phyloP scores from a whole-genome alignment of 148 eudicot genomes.

The Cornus kousa region DNA sequence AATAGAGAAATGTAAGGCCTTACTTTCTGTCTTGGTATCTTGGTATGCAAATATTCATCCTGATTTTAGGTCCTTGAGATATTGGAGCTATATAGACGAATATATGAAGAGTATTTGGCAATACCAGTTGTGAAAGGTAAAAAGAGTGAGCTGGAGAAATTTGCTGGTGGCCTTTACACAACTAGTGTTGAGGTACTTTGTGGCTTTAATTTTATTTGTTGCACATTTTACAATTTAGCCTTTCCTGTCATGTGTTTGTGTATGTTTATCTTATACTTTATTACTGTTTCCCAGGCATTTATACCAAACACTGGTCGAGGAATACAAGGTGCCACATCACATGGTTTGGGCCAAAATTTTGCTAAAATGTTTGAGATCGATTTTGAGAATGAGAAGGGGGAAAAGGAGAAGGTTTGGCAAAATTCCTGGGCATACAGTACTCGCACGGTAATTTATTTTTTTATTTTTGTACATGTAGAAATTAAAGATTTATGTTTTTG shows the following conservation, averaged over 20 bases:
- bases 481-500: not conserved
- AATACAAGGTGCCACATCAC: constrained; percentile 98
- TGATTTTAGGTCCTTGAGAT: constrained; percentile 59
- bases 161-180: constrained; percentile 97
- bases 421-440: constrained; percentile 99
- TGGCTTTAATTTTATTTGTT: not conserved
- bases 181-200: constrained; percentile 80
- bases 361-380: constrained; percentile 99
- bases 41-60: not conserved
- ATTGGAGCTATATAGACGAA: constrained; percentile 71
- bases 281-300: constrained; percentile 62
- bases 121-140: constrained; percentile 91
- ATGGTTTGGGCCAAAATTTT: constrained; percentile 95
- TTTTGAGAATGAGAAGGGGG: constrained; percentile 90
- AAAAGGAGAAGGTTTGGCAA: constrained; percentile 90
- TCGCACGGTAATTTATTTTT: constrained; percentile 53
- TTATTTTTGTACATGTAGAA: not conserved
- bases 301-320: constrained; percentile 94
- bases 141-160: constrained; percentile 93
- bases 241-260: too few species aligned
- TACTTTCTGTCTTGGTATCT: too few species aligned
- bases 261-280: not conserved
- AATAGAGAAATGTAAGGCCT: too few species aligned
- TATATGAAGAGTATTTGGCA: constrained; percentile 94
- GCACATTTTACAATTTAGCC: too few species aligned